Percentiles rank a stretch among this genome's conserved stretches.
phyloP scores from a whole-genome alignment of 2,329 filamentous ascomycete genomes.

The Hirsutella rhossiliensis region DNA sequence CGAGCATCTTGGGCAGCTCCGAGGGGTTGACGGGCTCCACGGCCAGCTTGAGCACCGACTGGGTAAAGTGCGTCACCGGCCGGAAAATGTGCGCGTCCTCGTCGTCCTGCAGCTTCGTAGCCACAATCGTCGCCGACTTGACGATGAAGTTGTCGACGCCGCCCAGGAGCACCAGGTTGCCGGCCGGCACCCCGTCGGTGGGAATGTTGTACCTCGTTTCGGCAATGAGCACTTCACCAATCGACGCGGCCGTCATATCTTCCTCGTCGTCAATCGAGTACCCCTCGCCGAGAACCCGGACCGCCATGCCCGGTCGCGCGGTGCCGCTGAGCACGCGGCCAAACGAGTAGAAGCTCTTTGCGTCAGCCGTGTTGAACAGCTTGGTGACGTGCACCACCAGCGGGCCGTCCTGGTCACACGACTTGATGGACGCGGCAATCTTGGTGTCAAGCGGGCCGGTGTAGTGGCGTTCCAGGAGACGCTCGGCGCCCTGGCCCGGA shows the following conservation, averaged over 20 bases:
- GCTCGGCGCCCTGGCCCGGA: conserved; percentile 63
- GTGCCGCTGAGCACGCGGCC: conserved; percentile 90
- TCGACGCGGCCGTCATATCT: conserved; percentile 82
- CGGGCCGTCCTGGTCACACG: conserved; percentile 81
- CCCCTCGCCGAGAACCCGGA: conserved; percentile 85
- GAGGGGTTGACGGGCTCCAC: conserved; percentile 98
- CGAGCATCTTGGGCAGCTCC: conserved; percentile 96
- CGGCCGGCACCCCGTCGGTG: conserved; percentile 83
- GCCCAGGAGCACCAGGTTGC: conserved; percentile 83
- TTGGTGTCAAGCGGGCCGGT: conserved; percentile 80
- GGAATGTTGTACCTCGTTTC: conserved; percentile 90
- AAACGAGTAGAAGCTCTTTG: conserved; percentile 81
- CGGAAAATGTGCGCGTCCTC: conserved; percentile 95
- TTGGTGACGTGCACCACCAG: conserved; percentile 89
- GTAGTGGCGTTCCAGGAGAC: conserved; percentile 76
- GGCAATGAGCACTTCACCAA: conserved; percentile 78
- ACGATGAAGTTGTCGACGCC: conserved; percentile 97
- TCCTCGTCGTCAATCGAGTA: conserved; percentile 97
- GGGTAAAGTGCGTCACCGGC: conserved; percentile 86
- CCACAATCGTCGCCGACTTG: conserved; percentile 87
- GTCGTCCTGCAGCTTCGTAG: conserved; percentile 66
- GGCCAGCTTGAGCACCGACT: conserved; percentile 94
- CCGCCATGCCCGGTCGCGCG: conserved; percentile 66
- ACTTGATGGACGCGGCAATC: conserved; percentile 65
- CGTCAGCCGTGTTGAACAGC: conserved; percentile 80